Conservation (phyloP, 495 filamentous ascomycete genomes). For the Elasticomyces elasticus region DNA sequence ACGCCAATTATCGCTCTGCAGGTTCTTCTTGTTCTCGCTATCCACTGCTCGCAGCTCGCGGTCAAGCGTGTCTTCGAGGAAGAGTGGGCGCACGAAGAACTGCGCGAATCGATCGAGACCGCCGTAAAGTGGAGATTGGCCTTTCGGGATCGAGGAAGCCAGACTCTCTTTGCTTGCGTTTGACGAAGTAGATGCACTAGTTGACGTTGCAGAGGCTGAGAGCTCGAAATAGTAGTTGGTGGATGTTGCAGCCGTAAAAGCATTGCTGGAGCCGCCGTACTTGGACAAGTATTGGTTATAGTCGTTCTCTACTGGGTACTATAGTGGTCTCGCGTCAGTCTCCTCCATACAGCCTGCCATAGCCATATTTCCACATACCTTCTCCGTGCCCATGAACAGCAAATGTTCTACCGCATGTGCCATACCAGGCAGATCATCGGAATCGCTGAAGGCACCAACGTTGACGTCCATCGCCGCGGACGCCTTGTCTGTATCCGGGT, state of each 20-base stretch:
- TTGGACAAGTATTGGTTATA: constrained; percentile 87
- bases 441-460: constrained; percentile 89
- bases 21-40: constrained; percentile 99
- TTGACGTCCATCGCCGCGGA: constrained; percentile 92
- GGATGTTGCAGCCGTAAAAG: constrained; percentile 84
- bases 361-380: constrained; percentile 43
- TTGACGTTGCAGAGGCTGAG: constrained; percentile 48
- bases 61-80: constrained; percentile 80
- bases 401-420: constrained; percentile 88
- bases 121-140: constrained; percentile 65
- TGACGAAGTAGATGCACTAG: constrained; percentile 19
- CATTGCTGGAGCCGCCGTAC: constrained; percentile 86
- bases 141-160: constrained; percentile 13
- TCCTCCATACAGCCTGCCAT: background rate
- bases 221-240: constrained; percentile 99
- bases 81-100: constrained; percentile 90
- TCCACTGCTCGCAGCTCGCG: constrained; percentile 88
- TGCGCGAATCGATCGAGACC: constrained; percentile 94
- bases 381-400: constrained; percentile 97
- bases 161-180: constrained; percentile 20
- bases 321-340: constrained; percentile 18
- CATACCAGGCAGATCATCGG: constrained; percentile 84
- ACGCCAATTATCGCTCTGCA: constrained; percentile 91
- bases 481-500: constrained; percentile 92
- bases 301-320: constrained; percentile 91